Conservation (phyloP, 371 early-diverging fungal genomes). For the Mucor indicus region DNA sequence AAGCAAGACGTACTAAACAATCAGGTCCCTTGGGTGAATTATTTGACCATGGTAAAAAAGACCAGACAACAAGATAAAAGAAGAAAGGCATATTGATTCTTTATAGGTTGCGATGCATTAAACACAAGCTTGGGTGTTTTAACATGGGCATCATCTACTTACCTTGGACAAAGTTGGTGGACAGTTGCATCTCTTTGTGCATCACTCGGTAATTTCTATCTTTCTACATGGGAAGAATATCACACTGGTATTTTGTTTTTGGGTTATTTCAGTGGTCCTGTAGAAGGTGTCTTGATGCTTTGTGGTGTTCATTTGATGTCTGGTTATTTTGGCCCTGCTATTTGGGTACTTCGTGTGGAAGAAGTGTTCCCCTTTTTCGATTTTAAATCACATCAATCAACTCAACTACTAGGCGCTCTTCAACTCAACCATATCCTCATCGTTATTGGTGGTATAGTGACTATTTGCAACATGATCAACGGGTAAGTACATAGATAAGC, state of each 20-base stretch:
- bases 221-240: slow-evolving; percentile 95
- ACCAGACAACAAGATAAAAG: background rate
- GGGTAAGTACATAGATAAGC: slow-evolving; percentile 59
- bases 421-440: slow-evolving; percentile 65
- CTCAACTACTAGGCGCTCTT: slow-evolving; percentile 42
- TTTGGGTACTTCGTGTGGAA: slow-evolving; percentile 35
- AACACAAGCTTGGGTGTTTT: slow-evolving; percentile 70
- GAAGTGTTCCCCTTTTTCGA: slow-evolving; percentile 28
- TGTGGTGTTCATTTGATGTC: slow-evolving; percentile 63
- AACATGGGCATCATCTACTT: slow-evolving; percentile 62
- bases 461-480: slow-evolving; percentile 58
- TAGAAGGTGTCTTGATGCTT: slow-evolving; percentile 89
- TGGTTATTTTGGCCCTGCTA: slow-evolving; percentile 49
- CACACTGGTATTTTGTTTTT: slow-evolving; percentile 90
- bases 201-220: slow-evolving; percentile 84
- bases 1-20: slow-evolving; percentile 91
- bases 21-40: slow-evolving; percentile 95
- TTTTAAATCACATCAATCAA: slow-evolving; percentile 9
- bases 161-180: slow-evolving; percentile 80
- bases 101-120: slow-evolving; percentile 85
- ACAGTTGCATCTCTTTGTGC: slow-evolving; percentile 51
- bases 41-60: slow-evolving; percentile 76
- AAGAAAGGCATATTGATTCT: background rate
- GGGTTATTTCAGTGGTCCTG: slow-evolving; percentile 93
- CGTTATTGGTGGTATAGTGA: slow-evolving; percentile 50